These are phyloP conservation scores for Chlorella sp. DNA, from an alignment of 139 green algal genomes.

Conservation along the genomic window DNA sequence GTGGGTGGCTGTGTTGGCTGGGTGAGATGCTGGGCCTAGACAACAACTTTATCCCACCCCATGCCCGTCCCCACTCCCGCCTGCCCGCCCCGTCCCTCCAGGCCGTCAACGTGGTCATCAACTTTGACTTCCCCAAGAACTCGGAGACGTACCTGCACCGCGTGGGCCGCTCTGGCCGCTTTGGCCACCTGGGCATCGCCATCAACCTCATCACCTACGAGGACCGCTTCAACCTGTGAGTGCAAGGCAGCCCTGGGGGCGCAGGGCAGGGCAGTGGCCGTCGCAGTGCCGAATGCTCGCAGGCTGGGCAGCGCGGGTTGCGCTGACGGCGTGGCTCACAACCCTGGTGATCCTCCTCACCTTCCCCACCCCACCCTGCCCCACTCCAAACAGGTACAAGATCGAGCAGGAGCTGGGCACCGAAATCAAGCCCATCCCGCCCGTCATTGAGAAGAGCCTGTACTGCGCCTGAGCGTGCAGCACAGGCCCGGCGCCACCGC, in stretches of 20 bases:
- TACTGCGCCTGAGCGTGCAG: constrained; percentile 84
- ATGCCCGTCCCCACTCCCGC: too few species aligned
- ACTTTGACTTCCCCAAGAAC: constrained; percentile 99
- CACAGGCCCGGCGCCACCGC: neutral
- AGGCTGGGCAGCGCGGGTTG: too few species aligned
- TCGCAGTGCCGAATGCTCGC: too few species aligned
- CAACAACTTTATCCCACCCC: too few species aligned
- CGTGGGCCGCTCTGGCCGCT: constrained; percentile 95
- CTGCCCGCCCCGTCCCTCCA: constrained; percentile 54
- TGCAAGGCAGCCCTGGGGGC: neutral
- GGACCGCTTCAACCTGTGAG: constrained; percentile 97
- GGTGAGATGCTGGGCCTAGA: neutral
- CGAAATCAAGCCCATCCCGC: constrained; percentile 99
- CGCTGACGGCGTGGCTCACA: too few species aligned
- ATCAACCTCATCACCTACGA: constrained; percentile 99
- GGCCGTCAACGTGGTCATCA: constrained; percentile 99
- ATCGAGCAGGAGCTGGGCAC: constrained; percentile 98
- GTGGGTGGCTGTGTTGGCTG: neutral
- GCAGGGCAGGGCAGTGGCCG: too few species aligned
- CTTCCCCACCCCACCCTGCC: neutral
- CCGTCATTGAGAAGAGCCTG: constrained; percentile 95
- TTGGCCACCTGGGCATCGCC: constrained; percentile 98
- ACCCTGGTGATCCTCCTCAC: too few species aligned
- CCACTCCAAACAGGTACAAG: constrained; percentile 22
- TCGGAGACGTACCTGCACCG: constrained; percentile 99